Base-by-base conservation (phyloP, 2,329 filamentous ascomycete genomes). In the Sordariomycetes sp. region DNA sequence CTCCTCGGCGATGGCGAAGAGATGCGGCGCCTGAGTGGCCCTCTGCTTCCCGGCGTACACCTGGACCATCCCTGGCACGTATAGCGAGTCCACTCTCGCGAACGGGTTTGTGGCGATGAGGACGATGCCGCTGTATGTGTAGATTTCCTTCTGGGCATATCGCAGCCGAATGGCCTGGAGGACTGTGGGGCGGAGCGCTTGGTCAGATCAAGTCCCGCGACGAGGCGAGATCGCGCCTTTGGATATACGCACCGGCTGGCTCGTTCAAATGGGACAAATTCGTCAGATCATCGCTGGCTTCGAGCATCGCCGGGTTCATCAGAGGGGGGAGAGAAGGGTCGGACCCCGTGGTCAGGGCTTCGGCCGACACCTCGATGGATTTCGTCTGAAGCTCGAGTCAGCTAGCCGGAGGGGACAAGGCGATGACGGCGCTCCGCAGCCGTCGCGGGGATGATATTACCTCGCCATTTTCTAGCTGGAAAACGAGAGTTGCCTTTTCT, bases 41-140 rank as follows among this genome's bases (percentile, higher is more conserved):
- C 94, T 83, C 72, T 96, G 91, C 73, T 92, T 97, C 67, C 94
- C 94, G 58, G 94, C 91, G 74, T 99, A 99, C 45, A 97, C 90
- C 72, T 99, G 94, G n/a, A 99, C 91, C 92, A 99, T 99, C 63
- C 94, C 94, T 20, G 92, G 91, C 12, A 99, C 94, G 72, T 99
- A 99, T 67, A 99, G 84, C 50, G 94, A 99, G 71, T 99, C 94
- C 63, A 99, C 91, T 62, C 94, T 83, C 57, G 95, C 94, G 67
- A 99, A 99, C 24, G 94, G 94, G 74, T 99, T 99, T 62, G 94
- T 95, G 61, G 94, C 94, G 75, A 99, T 99, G 64, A 99, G 80
- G 62, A 99, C 94, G 68, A 99, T 97, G 69, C 94, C 94, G 70
- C 90, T 96, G 77, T 99, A 99, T 67, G 94, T 99, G 78, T 99